phyloP scores from a whole-genome alignment of 345 rosid species.

The Euphorbia lathyris region DNA sequence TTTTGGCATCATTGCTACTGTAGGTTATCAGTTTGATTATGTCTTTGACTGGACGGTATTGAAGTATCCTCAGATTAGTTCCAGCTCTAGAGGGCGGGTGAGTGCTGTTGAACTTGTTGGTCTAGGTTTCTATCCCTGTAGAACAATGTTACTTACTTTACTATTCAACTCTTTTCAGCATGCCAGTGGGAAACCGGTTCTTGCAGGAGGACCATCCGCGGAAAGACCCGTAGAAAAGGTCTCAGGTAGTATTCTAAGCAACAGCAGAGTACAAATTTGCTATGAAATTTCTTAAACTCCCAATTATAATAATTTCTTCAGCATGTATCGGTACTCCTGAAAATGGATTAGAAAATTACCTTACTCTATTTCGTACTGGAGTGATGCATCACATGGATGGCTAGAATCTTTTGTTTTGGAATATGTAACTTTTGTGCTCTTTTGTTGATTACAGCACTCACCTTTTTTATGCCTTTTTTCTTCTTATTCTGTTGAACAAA shows the following conservation, averaged over 20 bases:
- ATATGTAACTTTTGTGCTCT: background rate
- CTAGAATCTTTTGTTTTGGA: background rate
- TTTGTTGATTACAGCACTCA: background rate
- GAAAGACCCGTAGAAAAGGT: slow-evolving; percentile 70
- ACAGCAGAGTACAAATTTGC: background rate
- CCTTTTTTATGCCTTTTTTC: background rate
- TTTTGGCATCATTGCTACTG: slow-evolving; percentile 22
- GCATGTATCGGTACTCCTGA: background rate
- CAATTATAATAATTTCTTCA: background rate
- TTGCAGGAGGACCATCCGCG: slow-evolving; percentile 63
- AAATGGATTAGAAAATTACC: background rate
- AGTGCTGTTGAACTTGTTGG: slow-evolving; percentile 24
- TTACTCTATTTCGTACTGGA: background rate
- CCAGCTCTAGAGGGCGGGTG: slow-evolving; percentile 78
- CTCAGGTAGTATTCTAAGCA: slow-evolving; percentile 40
- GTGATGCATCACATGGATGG: background rate
- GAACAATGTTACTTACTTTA: background rate
- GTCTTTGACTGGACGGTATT: slow-evolving; percentile 93
- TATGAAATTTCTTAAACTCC: background rate
- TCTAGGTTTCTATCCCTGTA: background rate
- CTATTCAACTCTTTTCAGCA: slow-evolving; percentile 16
- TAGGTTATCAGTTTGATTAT: slow-evolving; percentile 89
- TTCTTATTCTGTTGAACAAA: background rate
- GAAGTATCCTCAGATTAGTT: slow-evolving; percentile 80
- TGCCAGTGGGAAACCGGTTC: slow-evolving; percentile 48